Evolutionary conservation across 495 filamentous ascomycete species (phyloP).

Genomic region (Pyrenopolyporus hunteri): DNA sequence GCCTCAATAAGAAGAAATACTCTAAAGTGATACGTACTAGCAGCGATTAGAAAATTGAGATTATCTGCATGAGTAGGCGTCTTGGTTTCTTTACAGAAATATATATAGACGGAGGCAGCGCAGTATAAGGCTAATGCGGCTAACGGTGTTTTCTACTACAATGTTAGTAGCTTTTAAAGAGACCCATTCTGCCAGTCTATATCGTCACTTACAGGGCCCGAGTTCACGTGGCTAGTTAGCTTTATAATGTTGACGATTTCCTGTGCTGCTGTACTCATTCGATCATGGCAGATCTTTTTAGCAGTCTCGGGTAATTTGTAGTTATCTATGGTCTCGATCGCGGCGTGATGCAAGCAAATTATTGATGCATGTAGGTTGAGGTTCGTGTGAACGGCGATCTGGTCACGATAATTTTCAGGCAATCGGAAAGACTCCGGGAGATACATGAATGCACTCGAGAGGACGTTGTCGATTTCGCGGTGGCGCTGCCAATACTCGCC

Average conservation of each 20-base stretch:
- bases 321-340: conserved; percentile 49
- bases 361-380: conserved; percentile 52
- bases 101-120: conserved; percentile 49
- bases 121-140: conserved; percentile 51
- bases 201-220: conserved; percentile 34
- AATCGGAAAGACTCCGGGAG: conserved; percentile 51
- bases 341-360: conserved; percentile 53
- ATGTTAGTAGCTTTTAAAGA: background rate
- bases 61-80: conserved; percentile 41
- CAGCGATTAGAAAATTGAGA: conserved; percentile 49
- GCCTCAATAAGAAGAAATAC: no score
- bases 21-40: no score
- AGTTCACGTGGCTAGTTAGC: conserved; percentile 40
- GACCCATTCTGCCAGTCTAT: background rate
- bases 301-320: conserved; percentile 42
- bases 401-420: conserved; percentile 45
- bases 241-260: conserved; percentile 55
- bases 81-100: conserved; percentile 36
- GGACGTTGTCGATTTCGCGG: conserved; percentile 52
- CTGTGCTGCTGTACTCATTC: conserved; percentile 46
- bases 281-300: conserved; percentile 42
- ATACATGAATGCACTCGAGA: conserved; percentile 55
- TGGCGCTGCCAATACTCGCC: conserved; percentile 55
- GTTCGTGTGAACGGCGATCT: conserved; percentile 50
- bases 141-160: conserved; percentile 46